A percentile compares a stretch with the other conserved stretches of the same genome.
phyloP scores from a whole-genome alignment of 495 filamentous ascomycete species.

The Choiromyces venosus region DNA sequence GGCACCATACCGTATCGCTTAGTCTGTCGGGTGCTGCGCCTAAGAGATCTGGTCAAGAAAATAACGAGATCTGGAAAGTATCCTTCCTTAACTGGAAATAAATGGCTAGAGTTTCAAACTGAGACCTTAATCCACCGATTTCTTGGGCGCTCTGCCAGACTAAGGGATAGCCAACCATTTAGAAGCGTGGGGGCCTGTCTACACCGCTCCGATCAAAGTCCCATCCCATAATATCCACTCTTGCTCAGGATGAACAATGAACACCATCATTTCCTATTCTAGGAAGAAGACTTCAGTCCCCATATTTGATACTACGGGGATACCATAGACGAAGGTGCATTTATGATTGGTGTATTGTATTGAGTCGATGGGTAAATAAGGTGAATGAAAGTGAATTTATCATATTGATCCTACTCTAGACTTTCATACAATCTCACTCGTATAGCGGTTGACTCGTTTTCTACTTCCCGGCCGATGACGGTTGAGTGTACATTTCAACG shows the following conservation, averaged over 20 bases:
- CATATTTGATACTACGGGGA: background rate
- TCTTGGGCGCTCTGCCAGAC: too few relatives aligned
- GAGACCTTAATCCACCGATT: too few relatives aligned
- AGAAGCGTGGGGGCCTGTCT: background rate
- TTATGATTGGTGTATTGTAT: background rate
- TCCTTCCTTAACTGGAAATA: too few relatives aligned
- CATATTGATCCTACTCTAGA: background rate
- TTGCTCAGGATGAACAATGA: background rate
- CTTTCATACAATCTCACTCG: background rate
- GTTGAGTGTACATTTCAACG: background rate
- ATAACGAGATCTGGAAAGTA: too few relatives aligned
- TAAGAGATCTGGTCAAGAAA: too few relatives aligned
- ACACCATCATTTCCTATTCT: background rate
- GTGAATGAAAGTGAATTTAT: background rate
- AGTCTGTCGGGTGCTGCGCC: too few relatives aligned
- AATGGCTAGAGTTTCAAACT: too few relatives aligned
- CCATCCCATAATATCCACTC: background rate
- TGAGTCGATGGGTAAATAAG: background rate
- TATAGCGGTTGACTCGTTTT: background rate
- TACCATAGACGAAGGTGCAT: background rate
- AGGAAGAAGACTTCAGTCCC: background rate
- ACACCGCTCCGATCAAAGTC: background rate
- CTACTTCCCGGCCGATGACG: background rate
- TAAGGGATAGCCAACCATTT: too few relatives aligned
- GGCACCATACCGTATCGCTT: too few relatives aligned